These are phyloP conservation scores for Botrytis byssoidea DNA, from an alignment of 2,329 filamentous ascomycete genomes.

Conservation along the genomic window DNA sequence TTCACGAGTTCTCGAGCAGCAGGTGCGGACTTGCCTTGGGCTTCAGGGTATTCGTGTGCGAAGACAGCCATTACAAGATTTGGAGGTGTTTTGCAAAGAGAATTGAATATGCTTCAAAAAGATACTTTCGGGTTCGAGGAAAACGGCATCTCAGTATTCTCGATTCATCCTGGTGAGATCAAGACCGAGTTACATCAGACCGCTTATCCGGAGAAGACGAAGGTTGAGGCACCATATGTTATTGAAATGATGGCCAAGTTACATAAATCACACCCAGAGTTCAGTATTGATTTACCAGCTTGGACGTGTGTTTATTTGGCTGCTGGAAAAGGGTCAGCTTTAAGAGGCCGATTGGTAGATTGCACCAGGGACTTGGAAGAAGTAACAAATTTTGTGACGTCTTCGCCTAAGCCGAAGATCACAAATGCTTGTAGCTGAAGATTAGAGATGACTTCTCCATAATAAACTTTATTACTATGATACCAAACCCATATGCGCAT, in stretches of 20 bases:
- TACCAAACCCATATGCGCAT: background rate
- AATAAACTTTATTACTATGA: background rate
- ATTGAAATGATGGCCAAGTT: slow-evolving; percentile 28
- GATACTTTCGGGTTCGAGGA: slow-evolving; percentile 20
- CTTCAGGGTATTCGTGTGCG: slow-evolving; percentile 28
- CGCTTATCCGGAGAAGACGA: slow-evolving; percentile 28
- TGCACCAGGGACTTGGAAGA: slow-evolving; percentile 29
- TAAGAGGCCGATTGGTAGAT: slow-evolving; percentile 26
- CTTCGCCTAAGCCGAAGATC: slow-evolving; percentile 23
- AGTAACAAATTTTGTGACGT: slow-evolving; percentile 22
- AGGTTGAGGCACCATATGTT: slow-evolving; percentile 27
- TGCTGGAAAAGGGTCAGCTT: slow-evolving; percentile 23
- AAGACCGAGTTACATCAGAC: slow-evolving; percentile 27
- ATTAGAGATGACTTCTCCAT: background rate
- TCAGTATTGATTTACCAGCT: slow-evolving; percentile 25
- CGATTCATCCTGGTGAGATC: slow-evolving; percentile 28
- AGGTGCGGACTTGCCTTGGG: slow-evolving; percentile 27
- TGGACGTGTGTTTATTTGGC: slow-evolving; percentile 31
- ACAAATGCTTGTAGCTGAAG: slow-evolving; percentile 27
- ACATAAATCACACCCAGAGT: slow-evolving; percentile 24
- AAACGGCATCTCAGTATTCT: slow-evolving; percentile 29
- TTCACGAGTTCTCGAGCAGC: slow-evolving; percentile 29
- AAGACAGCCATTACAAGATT: slow-evolving; percentile 29
- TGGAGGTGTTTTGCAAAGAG: slow-evolving; percentile 26
- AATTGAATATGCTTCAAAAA: slow-evolving; percentile 26